Base-by-base conservation (phyloP, 2,329 filamentous ascomycete species). In the Arachnopeziza araneosa region DNA sequence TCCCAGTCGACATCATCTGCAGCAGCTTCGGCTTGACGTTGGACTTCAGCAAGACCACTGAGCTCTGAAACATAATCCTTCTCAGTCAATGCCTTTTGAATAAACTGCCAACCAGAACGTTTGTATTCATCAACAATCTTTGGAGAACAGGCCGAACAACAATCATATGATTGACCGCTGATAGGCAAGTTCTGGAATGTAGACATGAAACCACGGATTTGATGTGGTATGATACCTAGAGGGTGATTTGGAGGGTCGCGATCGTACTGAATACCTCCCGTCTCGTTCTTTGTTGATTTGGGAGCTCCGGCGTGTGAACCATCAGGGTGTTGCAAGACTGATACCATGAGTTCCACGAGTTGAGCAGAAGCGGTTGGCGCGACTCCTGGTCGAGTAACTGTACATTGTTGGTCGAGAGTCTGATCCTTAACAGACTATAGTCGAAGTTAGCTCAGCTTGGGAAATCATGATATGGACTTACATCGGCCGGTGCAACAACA, bases 361-460 rank as follows among this genome's bases (percentile, higher is more conserved):
- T 96, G 81, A 1, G 91, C 91, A 1, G 95, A 97, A 8, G 95
- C 95, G 59, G 97, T 95, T 10, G 92, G 88, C 17, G 95, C 93
- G 44, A 96, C 86, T 19, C 95, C 95, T 0, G 95, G 95, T 10
- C 95, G 86, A 2, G 95, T 99, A 22, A 99, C 95, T 0, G 95
- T 99, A 75, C 95, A 99, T 76, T 98, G 95, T 73, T 99, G 95
- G 72, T 99, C 95, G 12, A 99, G 85, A 0, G 95, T 98, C 68
- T 93, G 90, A 70, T 96, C 92, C 75, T 93, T 96, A 71, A 96
- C 83, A 1, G 92, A 96, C 90, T 96, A 69, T 54, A 61, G 26
- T n/a, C 48, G 26, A 59, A 51, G 56, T 60, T 64, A 70, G 67
- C 48, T 51, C 12, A 19, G 36, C 12, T 52, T 1, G 17, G 23